Evolutionary conservation across 2,329 filamentous ascomycete genomes (phyloP).

Genomic region (Sphaerulina vaccinii): DNA sequence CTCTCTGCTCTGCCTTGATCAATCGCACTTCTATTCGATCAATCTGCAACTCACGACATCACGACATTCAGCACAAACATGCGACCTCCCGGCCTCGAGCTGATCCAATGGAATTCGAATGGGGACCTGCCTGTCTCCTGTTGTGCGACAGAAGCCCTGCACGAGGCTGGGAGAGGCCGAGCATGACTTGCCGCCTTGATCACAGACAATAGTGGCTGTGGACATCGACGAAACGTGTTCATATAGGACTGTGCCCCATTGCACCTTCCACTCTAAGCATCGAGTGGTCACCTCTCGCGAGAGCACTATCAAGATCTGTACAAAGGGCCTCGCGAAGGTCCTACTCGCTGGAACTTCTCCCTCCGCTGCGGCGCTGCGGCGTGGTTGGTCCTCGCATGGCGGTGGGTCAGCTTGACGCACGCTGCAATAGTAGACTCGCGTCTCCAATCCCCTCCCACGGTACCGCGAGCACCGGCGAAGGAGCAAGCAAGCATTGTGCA

Average conservation of each 20-base stretch:
- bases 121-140: conserved; percentile 3
- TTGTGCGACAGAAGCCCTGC: conserved; percentile 14
- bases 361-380: not conserved
- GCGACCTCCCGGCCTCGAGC: not conserved
- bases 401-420: conserved; percentile 7
- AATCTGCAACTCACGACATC: no score
- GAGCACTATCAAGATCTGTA: not conserved
- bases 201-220: not conserved
- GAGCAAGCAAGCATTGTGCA: no score
- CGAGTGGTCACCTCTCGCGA: no score
- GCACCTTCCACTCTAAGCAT: no score
- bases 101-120: not conserved
- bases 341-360: no score
- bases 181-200: not conserved
- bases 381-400: conserved; percentile 17
- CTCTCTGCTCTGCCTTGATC: no score
- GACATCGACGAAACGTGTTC: conserved; percentile 5
- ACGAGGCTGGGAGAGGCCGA: conserved; percentile 10
- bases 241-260: not conserved
- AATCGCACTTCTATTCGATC: no score
- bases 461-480: no score
- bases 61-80: no score
- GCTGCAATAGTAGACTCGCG: not conserved
- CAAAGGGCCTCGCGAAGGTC: not conserved
- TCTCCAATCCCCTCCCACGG: no score